Conservation (phyloP, 2,329 filamentous ascomycete species). For the Cryoendolithus antarcticus region DNA sequence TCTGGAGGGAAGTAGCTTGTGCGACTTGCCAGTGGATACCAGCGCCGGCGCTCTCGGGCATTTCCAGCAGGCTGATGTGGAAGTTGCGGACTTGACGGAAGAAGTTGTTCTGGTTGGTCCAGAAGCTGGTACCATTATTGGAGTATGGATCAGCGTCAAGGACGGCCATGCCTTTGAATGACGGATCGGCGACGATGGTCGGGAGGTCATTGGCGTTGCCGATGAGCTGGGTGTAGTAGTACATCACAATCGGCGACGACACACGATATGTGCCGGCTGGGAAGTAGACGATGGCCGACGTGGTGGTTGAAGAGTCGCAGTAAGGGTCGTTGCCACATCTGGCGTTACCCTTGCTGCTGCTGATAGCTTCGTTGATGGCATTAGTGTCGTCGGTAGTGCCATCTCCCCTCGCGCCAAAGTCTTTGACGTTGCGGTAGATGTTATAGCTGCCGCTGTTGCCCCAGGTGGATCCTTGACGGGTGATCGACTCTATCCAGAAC, state of each 20-base stretch:
- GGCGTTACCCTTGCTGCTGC: constrained; percentile 58
- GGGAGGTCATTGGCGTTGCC: constrained; percentile 64
- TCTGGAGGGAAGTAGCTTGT: constrained; percentile 49
- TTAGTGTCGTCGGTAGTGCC: constrained; percentile 69
- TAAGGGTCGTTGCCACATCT: constrained; percentile 56
- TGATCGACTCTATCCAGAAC: constrained; percentile 14
- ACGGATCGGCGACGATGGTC: constrained; percentile 38
- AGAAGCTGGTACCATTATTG: constrained; percentile 38
- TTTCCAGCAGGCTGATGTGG: constrained; percentile 35
- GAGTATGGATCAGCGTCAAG: constrained; percentile 83
- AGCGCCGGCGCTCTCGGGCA: constrained; percentile 21
- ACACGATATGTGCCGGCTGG: constrained; percentile 77
- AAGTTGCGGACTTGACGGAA: constrained; percentile 44
- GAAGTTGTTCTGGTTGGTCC: constrained; percentile 44
- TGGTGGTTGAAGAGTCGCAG: constrained; percentile 71
- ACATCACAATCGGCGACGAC: constrained; percentile 64
- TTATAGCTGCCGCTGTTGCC: constrained; percentile 52
- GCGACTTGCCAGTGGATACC: constrained; percentile 43
- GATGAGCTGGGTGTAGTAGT: constrained; percentile 88
- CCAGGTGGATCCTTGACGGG: constrained; percentile 49
- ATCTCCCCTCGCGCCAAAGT: constrained; percentile 39
- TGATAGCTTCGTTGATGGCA: constrained; percentile 76
- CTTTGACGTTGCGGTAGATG: constrained; percentile 39
- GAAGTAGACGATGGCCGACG: constrained; percentile 83
- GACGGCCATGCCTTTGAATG: constrained; percentile 73